A percentile compares a stretch with the other conserved stretches of the same genome.
phyloP scores from a whole-genome alignment of 1,284 basidiomycete species.

The Cryptococcus jaspeensis region DNA sequence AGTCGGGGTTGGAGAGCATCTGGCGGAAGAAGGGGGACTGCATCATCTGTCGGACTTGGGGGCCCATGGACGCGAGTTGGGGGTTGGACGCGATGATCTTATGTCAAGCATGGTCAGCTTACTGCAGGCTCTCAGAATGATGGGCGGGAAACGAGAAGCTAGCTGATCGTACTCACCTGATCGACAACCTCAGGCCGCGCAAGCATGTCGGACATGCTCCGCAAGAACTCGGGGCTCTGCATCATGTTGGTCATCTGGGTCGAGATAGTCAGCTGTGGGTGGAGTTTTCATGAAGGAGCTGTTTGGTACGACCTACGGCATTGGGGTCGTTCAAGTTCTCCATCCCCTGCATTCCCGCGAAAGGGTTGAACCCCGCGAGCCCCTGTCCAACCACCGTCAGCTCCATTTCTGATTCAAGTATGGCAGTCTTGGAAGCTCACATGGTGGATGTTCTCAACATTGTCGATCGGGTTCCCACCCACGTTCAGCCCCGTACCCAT shows the following conservation, averaged over 20 bases:
- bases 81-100: constrained; percentile 78
- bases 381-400: constrained; percentile 25
- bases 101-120: neutral
- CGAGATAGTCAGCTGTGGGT: constrained; percentile 9
- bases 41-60: constrained; percentile 75
- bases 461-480: constrained; percentile 59
- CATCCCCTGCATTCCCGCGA: constrained; percentile 69
- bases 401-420: neutral
- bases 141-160: no score
- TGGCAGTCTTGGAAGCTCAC: constrained; percentile 29
- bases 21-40: constrained; percentile 75
- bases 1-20: constrained; percentile 61
- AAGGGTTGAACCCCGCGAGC: constrained; percentile 71
- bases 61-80: constrained; percentile 72
- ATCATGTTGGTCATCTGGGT: constrained; percentile 75
- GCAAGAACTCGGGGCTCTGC: constrained; percentile 73
- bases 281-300: neutral
- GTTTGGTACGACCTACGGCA: constrained; percentile 62
- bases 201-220: constrained; percentile 62
- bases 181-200: constrained; percentile 78
- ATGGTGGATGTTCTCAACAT: constrained; percentile 47
- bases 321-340: constrained; percentile 85
- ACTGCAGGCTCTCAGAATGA: neutral
- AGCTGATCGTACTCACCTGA: constrained; percentile 50
- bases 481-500: constrained; percentile 80